Conservation (phyloP, 495 filamentous ascomycete species). For the Lophiostoma macrostomum region DNA sequence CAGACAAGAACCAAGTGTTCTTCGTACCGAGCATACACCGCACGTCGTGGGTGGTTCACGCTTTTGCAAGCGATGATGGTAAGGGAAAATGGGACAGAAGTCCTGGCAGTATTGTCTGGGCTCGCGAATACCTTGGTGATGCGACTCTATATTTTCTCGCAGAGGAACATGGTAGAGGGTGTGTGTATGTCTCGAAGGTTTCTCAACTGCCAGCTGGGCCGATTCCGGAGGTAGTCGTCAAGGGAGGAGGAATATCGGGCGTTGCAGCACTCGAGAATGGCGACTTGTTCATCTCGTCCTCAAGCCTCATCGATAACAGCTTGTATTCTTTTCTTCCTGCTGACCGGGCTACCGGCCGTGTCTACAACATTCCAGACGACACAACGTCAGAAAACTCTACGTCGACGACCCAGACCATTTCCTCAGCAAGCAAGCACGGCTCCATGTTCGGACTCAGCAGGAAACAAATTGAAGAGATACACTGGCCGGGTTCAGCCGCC, state of each 20-base stretch:
- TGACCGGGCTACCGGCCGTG: neutral
- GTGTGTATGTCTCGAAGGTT: constrained; percentile 22
- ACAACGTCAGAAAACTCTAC: constrained; percentile 1
- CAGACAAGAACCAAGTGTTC: constrained; percentile 78
- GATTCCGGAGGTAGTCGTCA: constrained; percentile 17
- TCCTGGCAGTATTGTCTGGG: constrained; percentile 35
- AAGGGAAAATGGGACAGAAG: constrained; percentile 35
- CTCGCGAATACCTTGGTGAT: constrained; percentile 27
- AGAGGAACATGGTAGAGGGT: constrained; percentile 33
- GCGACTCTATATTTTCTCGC: constrained; percentile 28
- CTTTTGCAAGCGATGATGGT: constrained; percentile 37
- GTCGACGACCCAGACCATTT: constrained; percentile 32
- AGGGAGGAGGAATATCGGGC: constrained; percentile 22
- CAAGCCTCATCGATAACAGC: constrained; percentile 42
- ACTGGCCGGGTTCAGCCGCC: constrained; percentile 36
- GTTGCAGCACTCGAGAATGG: constrained; percentile 27
- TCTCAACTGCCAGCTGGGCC: neutral
- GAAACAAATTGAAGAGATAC: constrained; percentile 46
- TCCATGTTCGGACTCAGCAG: constrained; percentile 57
- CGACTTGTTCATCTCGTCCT: constrained; percentile 39
- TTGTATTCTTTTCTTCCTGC: constrained; percentile 32
- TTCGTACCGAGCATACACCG: constrained; percentile 49
- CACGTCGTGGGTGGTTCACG: constrained; percentile 56
- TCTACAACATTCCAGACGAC: constrained; percentile 38
- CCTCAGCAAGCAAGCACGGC: constrained; percentile 65